These are phyloP conservation scores for Beta lomatogona DNA, from an alignment of 179 eudicot species.

Conservation along the genomic window DNA sequence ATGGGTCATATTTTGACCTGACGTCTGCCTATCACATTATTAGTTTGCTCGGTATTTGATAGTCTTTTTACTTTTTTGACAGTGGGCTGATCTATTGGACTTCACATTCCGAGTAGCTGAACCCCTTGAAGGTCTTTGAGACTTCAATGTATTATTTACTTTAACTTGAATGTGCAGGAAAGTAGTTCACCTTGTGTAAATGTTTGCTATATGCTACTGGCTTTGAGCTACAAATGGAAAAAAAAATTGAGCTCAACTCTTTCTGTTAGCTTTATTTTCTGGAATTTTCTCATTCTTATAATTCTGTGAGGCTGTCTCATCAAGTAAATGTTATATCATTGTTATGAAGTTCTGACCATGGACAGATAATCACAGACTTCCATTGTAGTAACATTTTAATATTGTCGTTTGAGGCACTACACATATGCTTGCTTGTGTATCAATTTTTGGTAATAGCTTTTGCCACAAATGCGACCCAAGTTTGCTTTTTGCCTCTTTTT, in stretches of 20 bases:
- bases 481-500: too few species aligned
- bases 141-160: conserved; percentile 22
- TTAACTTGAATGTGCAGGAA: conserved; percentile 23
- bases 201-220: conserved; percentile 35
- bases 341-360: background rate
- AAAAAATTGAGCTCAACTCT: background rate
- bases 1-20: background rate
- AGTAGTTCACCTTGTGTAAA: conserved; percentile 33
- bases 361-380: background rate
- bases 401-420: background rate
- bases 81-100: conserved; percentile 88
- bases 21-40: background rate
- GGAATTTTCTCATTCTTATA: background rate
- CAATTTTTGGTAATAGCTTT: too few species aligned
- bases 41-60: background rate
- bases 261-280: conserved; percentile 10
- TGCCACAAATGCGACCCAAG: too few species aligned
- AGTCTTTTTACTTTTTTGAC: conserved; percentile 12
- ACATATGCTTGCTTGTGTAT: background rate
- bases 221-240: conserved; percentile 18
- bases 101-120: conserved; percentile 62
- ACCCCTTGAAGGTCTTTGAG: conserved; percentile 11
- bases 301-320: background rate
- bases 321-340: conserved; percentile 1
- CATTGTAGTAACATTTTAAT: too few species aligned